Conservation (phyloP, 352 stramenopile species). For the Pelagophyceae sp. region DNA sequence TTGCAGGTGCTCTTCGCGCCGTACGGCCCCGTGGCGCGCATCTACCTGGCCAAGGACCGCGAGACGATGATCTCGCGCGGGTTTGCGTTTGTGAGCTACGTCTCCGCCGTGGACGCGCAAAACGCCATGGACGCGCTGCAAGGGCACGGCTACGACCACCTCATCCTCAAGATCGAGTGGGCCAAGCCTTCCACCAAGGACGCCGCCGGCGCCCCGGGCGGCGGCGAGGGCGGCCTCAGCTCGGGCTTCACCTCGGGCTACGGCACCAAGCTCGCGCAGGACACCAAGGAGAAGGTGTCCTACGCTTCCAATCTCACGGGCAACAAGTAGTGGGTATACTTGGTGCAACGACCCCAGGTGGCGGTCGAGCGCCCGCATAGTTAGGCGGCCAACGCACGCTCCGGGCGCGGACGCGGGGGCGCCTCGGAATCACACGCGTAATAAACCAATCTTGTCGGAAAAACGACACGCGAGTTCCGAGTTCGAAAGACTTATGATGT, state of each 20-base stretch:
- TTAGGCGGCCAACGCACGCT: no score
- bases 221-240: constrained; percentile 38
- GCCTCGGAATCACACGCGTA: no score
- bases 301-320: constrained; percentile 63
- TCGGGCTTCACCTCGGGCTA: constrained; percentile 56
- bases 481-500: no score
- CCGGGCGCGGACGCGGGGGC: no score
- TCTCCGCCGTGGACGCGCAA: constrained; percentile 88
- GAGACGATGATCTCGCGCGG: constrained; percentile 91
- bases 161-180: constrained; percentile 99
- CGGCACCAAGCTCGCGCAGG: constrained; percentile 65
- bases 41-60: constrained; percentile 96
- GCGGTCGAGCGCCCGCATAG: no score
- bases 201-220: constrained; percentile 34
- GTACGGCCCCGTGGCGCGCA: constrained; percentile 88
- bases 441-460: no score
- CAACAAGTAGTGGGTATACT: constrained; percentile 23
- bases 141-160: constrained; percentile 96
- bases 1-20: constrained; percentile 93
- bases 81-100: constrained; percentile 97
- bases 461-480: no score
- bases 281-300: constrained; percentile 67
- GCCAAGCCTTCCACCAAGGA: constrained; percentile 78
- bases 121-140: constrained; percentile 89
- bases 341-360: no score